Evolutionary conservation across 2,329 filamentous ascomycete species (phyloP).

Genomic region (Dothistroma pini): DNA sequence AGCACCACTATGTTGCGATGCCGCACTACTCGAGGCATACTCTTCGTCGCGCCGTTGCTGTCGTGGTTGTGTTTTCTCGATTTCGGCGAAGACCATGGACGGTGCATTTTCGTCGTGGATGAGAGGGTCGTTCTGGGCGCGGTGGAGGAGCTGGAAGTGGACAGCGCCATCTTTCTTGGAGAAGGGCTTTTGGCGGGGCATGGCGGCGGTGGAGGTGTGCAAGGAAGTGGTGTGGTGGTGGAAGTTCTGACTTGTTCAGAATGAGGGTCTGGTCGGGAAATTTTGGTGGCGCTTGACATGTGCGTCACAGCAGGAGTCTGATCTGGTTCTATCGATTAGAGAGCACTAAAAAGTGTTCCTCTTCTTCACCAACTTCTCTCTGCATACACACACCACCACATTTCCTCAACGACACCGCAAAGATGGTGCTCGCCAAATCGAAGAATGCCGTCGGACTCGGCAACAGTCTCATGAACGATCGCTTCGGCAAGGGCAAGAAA

Average conservation of each 20-base stretch:
- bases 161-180: conserved; percentile 83
- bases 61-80: conserved; percentile 31
- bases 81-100: conserved; percentile 82
- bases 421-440: conserved; percentile 80
- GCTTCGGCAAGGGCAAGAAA: conserved; percentile 91
- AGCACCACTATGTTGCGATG: conserved; percentile 35
- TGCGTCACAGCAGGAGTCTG: conserved; percentile 12
- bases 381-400: conserved; percentile 7
- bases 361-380: conserved; percentile 10
- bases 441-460: conserved; percentile 94
- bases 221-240: neutral
- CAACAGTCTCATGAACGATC: conserved; percentile 97
- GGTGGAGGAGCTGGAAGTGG: conserved; percentile 91
- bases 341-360: conserved; percentile 2
- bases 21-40: conserved; percentile 27
- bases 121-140: conserved; percentile 93
- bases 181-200: conserved; percentile 72
- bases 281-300: conserved; percentile 2
- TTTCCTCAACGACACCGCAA: conserved; percentile 30
- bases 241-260: neutral
- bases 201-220: conserved; percentile 44
- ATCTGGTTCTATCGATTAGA: conserved; percentile 10
- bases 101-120: conserved; percentile 90
- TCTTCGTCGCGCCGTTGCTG: conserved; percentile 24
- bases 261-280: conserved; percentile 1